Conservation (phyloP, 225 moss, liverwort and hornwort genomes). For the Polytrichum formosum region DNA sequence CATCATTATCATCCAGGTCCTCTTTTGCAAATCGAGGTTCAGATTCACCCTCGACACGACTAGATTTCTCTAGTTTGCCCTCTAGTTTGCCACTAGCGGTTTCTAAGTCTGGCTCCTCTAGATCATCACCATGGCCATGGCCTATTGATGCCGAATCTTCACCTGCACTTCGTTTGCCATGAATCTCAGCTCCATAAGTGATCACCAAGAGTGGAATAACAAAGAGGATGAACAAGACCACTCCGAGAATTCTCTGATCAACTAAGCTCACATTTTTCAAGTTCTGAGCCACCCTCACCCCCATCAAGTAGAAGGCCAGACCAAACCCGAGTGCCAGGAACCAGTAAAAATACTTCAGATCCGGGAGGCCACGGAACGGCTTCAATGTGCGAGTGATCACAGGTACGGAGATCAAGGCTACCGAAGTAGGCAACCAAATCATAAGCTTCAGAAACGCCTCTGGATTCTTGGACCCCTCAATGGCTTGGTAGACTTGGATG, state of each 20-base stretch:
- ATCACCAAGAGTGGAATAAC: neutral
- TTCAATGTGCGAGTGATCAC: conserved; percentile 3
- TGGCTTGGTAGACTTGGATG: conserved; percentile 14
- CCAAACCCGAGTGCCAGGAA: neutral
- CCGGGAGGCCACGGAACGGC: neutral
- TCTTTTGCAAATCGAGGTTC: neutral
- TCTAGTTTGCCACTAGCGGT: neutral
- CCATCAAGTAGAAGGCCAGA: neutral
- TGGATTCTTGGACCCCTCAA: neutral
- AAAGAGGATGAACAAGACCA: neutral
- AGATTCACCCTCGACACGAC: neutral
- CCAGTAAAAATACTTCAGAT: neutral
- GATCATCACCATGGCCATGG: neutral
- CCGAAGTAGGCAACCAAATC: neutral
- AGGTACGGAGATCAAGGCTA: neutral
- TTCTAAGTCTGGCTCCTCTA: neutral
- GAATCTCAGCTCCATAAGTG: neutral
- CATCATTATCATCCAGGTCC: neutral
- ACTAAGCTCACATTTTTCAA: neutral
- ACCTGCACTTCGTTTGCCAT: neutral
- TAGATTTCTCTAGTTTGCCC: neutral
- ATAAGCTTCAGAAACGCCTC: neutral
- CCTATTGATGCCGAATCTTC: neutral
- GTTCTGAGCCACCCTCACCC: neutral
- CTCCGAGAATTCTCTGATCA: neutral